Evolutionary conservation across 768 basidiomycete genomes (phyloP), one percentile per base, ranked within the genome.

Genomic region (Russula sp.): DNA sequence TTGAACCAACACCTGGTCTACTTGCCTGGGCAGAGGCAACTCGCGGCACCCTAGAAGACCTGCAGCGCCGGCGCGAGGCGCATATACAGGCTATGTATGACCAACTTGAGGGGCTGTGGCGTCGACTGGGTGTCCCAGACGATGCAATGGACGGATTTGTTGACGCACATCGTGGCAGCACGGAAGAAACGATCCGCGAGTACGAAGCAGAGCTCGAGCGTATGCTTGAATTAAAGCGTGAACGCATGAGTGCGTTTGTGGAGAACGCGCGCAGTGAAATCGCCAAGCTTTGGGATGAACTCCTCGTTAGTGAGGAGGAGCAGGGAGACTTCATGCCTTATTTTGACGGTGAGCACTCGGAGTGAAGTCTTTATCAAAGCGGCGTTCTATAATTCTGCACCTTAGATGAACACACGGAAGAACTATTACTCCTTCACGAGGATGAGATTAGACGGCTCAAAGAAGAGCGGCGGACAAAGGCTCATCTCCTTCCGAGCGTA

Each of bases 41-140:
- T 62, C 81, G 80, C 57, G 63, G 76, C 5, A 80, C 85, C 57
- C 81, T 97, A 61, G 85, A 87, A 63, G 86, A 89, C 16, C 79
- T 85, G 57, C 94, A 94, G 75, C 80, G 82, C 42, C 77, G 82
- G 34, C 82, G 94, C 14, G 94, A 96, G 71, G 76, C 83, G 1
- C 85, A 88, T 67, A 98, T 99, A 34, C 96, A 99, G 73, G 82
- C 87, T 0, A 88, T 98, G 80, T 99, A 94, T 71, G 94, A 98
- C 74, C 86, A 93, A 67, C 81, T 99, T 1, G 95, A 96, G 73
- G 86, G 86, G 0, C 81, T 98, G 3, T 99, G 96, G 96, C 82
- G 81, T 63, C 78, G 94, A 61, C 80, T 98, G 63, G 94, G 92
- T 16, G 86, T 96, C 5, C 74, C 81, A 0, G 90, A 94, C 54